Evolutionary conservation across 768 basidiomycete genomes (phyloP), one percentile per base, ranked within the genome.

Genomic region (Auriculariales sp.): DNA sequence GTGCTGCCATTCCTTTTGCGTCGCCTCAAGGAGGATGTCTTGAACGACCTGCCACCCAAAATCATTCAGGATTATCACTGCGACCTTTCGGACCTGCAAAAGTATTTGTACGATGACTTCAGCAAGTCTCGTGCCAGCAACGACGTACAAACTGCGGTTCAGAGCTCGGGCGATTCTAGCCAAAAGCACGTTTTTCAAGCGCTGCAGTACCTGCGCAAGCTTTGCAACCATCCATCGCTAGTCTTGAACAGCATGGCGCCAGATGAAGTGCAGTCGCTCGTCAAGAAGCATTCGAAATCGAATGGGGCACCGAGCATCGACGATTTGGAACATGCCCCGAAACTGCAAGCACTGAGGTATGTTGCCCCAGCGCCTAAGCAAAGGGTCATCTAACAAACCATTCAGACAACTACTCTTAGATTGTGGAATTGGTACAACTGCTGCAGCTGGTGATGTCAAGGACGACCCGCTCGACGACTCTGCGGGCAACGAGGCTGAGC

Each of bases 11-110:
- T 99, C 76, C 69, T 99, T 34, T 73, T 99, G 14, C 88, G 95
- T 34, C 83, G 95, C 22, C 68, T 99, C 61, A 99, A 99, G 63
- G 95, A 99, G 66, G 92, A 99, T 59, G 95, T 99, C 27, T 69
- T 99, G 50, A 68, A 89, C 53, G 95, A 99, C 61, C 71, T 99
- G 2, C 95, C 95, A 1, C 95, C 95, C 3, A 98, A 99, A 69
- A 99, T 99, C 64, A 98, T 99, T 51, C 95, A 99, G 64, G 95
- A 99, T 62, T 98, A 98, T 63, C 93, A 97, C 60, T 97, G 93
- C 70, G 94, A 98, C 61, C 74, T 99, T 3, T 97, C 94, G 0
- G 87, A 91, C 0, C 66, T 98, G 17, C 95, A 99, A 67, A 92
- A 91, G 62, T 72, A 79, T 53, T 75, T 99, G 15, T 99, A 98